Conservation (phyloP, 2,329 filamentous ascomycete genomes). For the Fusarium cyanostomum region DNA sequence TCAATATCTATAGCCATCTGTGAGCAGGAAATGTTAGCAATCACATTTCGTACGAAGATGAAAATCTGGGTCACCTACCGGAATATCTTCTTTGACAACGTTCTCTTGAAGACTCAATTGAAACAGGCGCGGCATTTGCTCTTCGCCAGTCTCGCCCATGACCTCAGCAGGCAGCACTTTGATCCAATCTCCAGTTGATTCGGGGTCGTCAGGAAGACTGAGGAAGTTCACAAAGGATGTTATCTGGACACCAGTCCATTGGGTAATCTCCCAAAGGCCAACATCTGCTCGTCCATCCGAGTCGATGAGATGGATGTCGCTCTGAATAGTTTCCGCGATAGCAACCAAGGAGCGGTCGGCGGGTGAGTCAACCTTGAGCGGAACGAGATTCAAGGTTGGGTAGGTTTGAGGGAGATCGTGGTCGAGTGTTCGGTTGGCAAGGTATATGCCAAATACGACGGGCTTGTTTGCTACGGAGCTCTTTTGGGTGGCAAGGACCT, state of each 20-base stretch:
- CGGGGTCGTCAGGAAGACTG: slow-evolving; percentile 54
- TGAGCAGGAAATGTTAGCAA: slow-evolving; percentile 6
- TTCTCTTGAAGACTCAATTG: slow-evolving; percentile 36
- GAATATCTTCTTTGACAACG: slow-evolving; percentile 37
- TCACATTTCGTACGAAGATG: no score
- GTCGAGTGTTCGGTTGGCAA: slow-evolving; percentile 75
- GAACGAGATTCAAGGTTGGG: slow-evolving; percentile 83
- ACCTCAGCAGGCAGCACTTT: slow-evolving; percentile 4
- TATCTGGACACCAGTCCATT: slow-evolving; percentile 78
- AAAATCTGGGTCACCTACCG: slow-evolving; percentile 37
- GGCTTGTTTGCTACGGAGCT: slow-evolving; percentile 43
- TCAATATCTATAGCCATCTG: slow-evolving; percentile 56
- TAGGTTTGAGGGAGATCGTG: slow-evolving; percentile 60
- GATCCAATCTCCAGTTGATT: background rate
- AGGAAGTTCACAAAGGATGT: slow-evolving; percentile 87
- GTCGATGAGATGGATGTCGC: slow-evolving; percentile 71
- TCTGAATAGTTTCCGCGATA: slow-evolving; percentile 70
- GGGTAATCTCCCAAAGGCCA: slow-evolving; percentile 74
- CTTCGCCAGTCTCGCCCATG: background rate
- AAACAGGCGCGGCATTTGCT: background rate
- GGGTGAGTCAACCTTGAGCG: slow-evolving; percentile 65
- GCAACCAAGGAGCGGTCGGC: slow-evolving; percentile 50
- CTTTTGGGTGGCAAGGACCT: slow-evolving; percentile 45
- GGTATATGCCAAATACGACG: slow-evolving; percentile 81
- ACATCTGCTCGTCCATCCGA: slow-evolving; percentile 62